Percentiles rank a stretch among this genome's conserved stretches.
phyloP scores from a whole-genome alignment of 2,329 filamentous ascomycete genomes.

The Aplosporella prunicola region DNA sequence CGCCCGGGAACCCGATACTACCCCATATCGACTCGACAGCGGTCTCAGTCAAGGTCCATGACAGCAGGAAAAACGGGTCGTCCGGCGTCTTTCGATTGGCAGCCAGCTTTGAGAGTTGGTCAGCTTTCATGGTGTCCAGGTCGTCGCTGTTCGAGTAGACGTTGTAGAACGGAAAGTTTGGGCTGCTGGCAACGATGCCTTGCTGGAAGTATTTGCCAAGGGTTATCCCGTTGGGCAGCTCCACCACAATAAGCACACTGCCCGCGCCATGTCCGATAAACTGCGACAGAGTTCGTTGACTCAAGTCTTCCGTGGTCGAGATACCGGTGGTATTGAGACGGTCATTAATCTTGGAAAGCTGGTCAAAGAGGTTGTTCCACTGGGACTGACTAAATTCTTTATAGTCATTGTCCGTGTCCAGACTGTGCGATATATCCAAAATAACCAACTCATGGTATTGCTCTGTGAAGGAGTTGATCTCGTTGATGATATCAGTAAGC shows the following conservation, averaged over 20 bases:
- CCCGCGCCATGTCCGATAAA: slow-evolving; percentile 27
- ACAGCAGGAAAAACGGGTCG: slow-evolving; percentile 27
- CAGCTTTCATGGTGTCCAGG: slow-evolving; percentile 22
- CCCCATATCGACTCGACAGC: slow-evolving; percentile 18
- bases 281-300: slow-evolving; percentile 23
- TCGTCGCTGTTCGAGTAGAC: slow-evolving; percentile 29
- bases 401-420: slow-evolving; percentile 33
- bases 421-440: slow-evolving; percentile 37
- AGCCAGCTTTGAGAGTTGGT: slow-evolving; percentile 30
- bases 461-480: slow-evolving; percentile 39
- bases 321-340: slow-evolving; percentile 24
- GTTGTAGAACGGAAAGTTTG: slow-evolving; percentile 27
- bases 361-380: slow-evolving; percentile 35
- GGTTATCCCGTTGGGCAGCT: slow-evolving; percentile 21
- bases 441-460: slow-evolving; percentile 39
- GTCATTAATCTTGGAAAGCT: slow-evolving; percentile 34
- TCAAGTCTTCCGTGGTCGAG: slow-evolving; percentile 22
- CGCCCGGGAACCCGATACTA: slow-evolving; percentile 19
- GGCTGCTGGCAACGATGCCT: slow-evolving; percentile 24
- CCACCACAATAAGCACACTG: slow-evolving; percentile 28
- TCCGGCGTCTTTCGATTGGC: slow-evolving; percentile 22
- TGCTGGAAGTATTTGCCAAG: slow-evolving; percentile 22
- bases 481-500: slow-evolving; percentile 34
- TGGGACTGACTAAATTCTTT: slow-evolving; percentile 30
- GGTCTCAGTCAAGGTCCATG: slow-evolving; percentile 28